Percentiles rank a stretch among this genome's conserved stretches.
Conservation (phyloP, 257 asterid species). For the Prunella vulgaris region DNA sequence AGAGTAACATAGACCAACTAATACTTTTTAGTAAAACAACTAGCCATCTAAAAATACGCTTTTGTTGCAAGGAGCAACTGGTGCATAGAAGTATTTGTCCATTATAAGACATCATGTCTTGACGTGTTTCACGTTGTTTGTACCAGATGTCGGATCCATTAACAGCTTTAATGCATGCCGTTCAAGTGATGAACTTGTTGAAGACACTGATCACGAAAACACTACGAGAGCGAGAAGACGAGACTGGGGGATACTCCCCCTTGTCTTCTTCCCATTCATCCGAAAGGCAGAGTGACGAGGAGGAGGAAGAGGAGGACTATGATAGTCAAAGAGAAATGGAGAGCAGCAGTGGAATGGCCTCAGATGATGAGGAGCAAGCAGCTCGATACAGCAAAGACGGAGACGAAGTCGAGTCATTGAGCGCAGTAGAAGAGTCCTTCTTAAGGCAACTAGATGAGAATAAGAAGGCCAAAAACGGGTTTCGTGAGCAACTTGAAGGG, state of each 20-base stretch:
- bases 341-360: constrained; percentile 49
- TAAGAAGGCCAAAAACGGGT: constrained; percentile 71
- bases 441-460: constrained; percentile 65
- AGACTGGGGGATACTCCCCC: constrained; percentile 54
- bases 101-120: background rate
- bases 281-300: constrained; percentile 37
- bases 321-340: constrained; percentile 77
- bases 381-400: constrained; percentile 37
- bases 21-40: too few relatives aligned
- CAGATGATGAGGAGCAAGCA: constrained; percentile 40
- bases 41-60: too few relatives aligned
- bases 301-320: constrained; percentile 37
- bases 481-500: constrained; percentile 72
- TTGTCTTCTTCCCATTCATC: constrained; percentile 63
- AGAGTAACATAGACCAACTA: too few relatives aligned
- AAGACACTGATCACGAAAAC: constrained; percentile 76
- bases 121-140: background rate
- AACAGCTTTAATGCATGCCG: constrained; percentile 98
- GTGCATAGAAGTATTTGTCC: background rate
- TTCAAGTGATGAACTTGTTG: constrained; percentile 95
- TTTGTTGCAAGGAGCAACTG: too few relatives aligned
- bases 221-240: constrained; percentile 69
- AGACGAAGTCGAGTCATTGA: constrained; percentile 63
- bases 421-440: constrained; percentile 78
- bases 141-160: constrained; percentile 95